phyloP scores from a whole-genome alignment of 176 grass and related monocot species.

The Typha latifolia region DNA sequence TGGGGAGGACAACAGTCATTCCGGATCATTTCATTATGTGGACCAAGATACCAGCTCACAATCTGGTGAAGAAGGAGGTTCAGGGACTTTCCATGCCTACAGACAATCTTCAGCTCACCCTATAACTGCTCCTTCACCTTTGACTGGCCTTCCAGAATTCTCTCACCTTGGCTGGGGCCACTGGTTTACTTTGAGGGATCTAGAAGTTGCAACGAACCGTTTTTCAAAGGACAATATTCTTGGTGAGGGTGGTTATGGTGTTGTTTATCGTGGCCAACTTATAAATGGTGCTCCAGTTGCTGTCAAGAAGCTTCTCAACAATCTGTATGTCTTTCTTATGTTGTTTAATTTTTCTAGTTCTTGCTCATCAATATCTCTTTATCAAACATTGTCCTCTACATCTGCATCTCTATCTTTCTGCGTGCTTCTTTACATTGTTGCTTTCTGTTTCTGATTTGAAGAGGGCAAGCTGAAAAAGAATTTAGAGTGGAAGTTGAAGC shows the following conservation, averaged over 20 bases:
- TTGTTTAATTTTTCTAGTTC: constrained; percentile 5
- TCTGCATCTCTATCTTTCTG: not conserved
- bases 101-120: constrained; percentile 32
- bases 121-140: constrained; percentile 34
- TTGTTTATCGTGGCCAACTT: constrained; percentile 79
- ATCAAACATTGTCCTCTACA: not conserved
- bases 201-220: constrained; percentile 64
- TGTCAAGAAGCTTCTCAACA: constrained; percentile 92
- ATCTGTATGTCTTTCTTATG: constrained; percentile 51
- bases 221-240: constrained; percentile 93
- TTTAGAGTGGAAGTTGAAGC: constrained; percentile 99
- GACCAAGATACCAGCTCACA: constrained; percentile 41
- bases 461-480: constrained; percentile 93
- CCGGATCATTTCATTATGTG: constrained; percentile 22
- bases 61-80: constrained; percentile 20
- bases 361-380: not conserved
- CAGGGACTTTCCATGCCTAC: constrained; percentile 20
- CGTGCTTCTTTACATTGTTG: constrained; percentile 12
- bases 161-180: constrained; percentile 94
- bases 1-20: constrained; percentile 46
- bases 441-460: constrained; percentile 25
- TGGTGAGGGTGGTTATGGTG: constrained; percentile 83
- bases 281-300: constrained; percentile 75
- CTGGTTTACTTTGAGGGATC: constrained; percentile 90
- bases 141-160: constrained; percentile 65